Evolutionary conservation across 805 yeast genomes (phyloP), one percentile per base, ranked within the genome.

Genomic region (Candida glaebosa): DNA sequence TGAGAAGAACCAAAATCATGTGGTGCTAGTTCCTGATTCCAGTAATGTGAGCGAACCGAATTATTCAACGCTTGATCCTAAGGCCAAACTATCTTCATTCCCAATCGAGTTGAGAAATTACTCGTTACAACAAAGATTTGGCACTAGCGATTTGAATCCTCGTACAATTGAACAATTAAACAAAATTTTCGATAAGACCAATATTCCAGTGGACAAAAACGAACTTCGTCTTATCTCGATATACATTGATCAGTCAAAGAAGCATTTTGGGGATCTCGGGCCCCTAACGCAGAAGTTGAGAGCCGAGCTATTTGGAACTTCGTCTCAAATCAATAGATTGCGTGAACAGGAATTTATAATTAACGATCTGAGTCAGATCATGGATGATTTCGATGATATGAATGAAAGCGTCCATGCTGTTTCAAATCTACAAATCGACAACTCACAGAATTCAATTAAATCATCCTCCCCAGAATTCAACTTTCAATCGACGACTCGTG

Each of bases 321-420:
- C 31, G 16, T 28, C 31, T 5, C 31, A 28, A 9, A 5, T 28
- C 31, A 28, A 28, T 28, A n/a, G 31, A 5, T 28, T 28, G 14
- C 31, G 31, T 12, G 31, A 28, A 10, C 31, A 28, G 14, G 31
- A 28, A 28, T 28, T 28, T 28, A 16, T 28, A 5, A 28, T 28
- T 28, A 28, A n/a, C 16, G 31, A 28, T 14, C 5, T 16, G 16
- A 28, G 31, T 10, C n/a, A n/a, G n/a, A 9, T 28, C 7, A 28
- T 16, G 7, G 14, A 14, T 28, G 50, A 47, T 9, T 44, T 49
- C 4, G 56, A 48, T 16, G 54, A 47, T 4, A 41, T 50, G 14
- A 43, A 49, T 26, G 51, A 49, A 10, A 49, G 53, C 16, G 51
- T 45, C 3, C 40, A 46, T 33, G 45, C 43, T 12, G 54, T 51